Evolutionary conservation across 75 land plant genomes (phyloP), one percentile per base, ranked within the genome.

Genomic region (Picea glauca): DNA sequence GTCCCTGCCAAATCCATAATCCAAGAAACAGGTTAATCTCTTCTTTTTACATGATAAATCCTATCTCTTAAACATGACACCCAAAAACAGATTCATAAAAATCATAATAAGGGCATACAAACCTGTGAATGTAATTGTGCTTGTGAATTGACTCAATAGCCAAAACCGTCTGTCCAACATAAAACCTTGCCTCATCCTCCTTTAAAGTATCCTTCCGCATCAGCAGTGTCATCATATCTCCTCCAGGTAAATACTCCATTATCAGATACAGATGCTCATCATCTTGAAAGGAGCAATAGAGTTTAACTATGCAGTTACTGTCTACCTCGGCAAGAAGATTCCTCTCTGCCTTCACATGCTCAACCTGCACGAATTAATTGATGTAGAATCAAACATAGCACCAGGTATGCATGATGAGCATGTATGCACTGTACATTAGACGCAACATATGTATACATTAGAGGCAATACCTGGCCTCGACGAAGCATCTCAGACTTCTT

Each of bases 401-500:
- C 43, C 58, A 60, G 4, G 2, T 50, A 32, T 59, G 65, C 35
- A 18, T 30, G 3, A 58, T 20, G 21, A 40, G 59, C 3, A n/a
- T 15, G 8, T 33, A 3, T 8, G 57, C 50, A 1, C 21, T 59
- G 50, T 9, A 66, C 5, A 79, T 58, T 75, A 58, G 8, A 62
- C 32, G 73, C 21, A 40, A 65, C 21, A 30, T n/a, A 15, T 38
- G 76, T n/a, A 62, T 60, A 6, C 18, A n/a, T 32, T 14, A 60
- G 6, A 58, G n/a, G 63, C n/a, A 30, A 59, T 59, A 96, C 98
- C 96, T 96, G 98, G 57, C 98, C 98, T 74, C 98, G 88, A 9
- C 96, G 89, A 67, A 96, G 93, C 98, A 96, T 96, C 83, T 96
- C 98, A 58, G 98, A 88, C 80, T 96, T 96, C 84, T 91, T 96